These are phyloP conservation scores for Pichiaceae sp. DNA, from an alignment of 1,139 yeast species.

Conservation along the genomic window DNA sequence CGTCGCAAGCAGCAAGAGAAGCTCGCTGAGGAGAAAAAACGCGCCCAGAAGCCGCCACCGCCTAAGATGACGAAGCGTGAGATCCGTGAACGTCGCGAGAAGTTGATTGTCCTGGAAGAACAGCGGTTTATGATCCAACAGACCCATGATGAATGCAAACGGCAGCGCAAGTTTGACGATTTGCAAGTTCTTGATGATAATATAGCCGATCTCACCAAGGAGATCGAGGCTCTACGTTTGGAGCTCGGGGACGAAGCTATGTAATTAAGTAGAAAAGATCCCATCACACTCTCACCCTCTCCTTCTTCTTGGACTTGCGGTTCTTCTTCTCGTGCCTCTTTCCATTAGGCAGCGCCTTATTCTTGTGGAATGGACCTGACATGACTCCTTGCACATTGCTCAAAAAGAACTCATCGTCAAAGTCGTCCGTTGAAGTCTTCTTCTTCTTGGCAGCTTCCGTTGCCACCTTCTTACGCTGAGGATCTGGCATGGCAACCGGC, in stretches of 20 bases:
- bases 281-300: constrained; percentile 1
- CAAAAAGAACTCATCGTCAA: constrained; percentile 82
- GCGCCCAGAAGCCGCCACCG: constrained; percentile 3
- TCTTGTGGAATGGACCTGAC: constrained; percentile 66
- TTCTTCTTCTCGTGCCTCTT: constrained; percentile 80
- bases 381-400: constrained; percentile 54
- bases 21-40: constrained; percentile 6
- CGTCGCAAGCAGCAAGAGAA: constrained; percentile 26
- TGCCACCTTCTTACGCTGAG: neutral
- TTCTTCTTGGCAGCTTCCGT: neutral
- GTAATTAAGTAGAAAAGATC: constrained; percentile 9
- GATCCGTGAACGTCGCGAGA: constrained; percentile 58
- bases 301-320: constrained; percentile 36
- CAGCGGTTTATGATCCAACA: constrained; percentile 66
- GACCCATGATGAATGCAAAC: constrained; percentile 54
- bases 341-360: constrained; percentile 23
- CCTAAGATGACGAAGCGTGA: constrained; percentile 35
- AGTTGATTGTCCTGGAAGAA: constrained; percentile 79
- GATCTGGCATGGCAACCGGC: neutral
- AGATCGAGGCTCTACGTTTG: constrained; percentile 40
- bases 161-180: constrained; percentile 71
- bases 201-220: constrained; percentile 46
- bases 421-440: constrained; percentile 61
- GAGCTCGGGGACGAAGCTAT: constrained; percentile 65
- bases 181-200: constrained; percentile 53